Percentiles rank a stretch among this genome's conserved stretches.
Evolutionary conservation across 768 basidiomycete species (phyloP).

Genomic region (Mrakia frigida): DNA sequence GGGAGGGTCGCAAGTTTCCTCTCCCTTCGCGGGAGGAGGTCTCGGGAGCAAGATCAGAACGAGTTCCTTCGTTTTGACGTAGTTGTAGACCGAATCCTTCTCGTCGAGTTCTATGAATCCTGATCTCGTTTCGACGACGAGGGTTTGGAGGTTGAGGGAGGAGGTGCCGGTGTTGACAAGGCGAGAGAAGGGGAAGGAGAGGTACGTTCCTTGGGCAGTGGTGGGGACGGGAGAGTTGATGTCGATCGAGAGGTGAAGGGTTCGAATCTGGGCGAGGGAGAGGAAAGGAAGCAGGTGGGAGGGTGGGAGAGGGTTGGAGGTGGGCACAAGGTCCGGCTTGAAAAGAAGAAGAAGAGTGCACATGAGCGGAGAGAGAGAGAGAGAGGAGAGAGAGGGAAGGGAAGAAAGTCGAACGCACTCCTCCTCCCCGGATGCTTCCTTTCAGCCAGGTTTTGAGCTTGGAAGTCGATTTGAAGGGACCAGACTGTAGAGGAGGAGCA

Average conservation of each 20-base stretch:
- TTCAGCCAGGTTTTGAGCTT: background rate
- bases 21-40: background rate
- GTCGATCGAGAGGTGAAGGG: background rate
- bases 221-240: background rate
- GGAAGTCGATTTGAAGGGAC: background rate
- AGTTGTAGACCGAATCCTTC: background rate
- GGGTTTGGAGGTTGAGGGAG: slow-evolving; percentile 3
- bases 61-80: background rate
- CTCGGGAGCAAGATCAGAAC: background rate
- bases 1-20: background rate
- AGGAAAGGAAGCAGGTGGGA: background rate
- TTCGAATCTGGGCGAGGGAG: background rate
- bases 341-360: background rate
- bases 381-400: background rate
- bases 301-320: background rate
- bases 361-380: background rate
- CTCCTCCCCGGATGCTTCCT: background rate
- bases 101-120: background rate
- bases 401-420: background rate
- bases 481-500: background rate
- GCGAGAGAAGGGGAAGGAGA: background rate
- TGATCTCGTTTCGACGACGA: background rate
- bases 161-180: slow-evolving; percentile 1
- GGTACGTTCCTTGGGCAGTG: background rate
- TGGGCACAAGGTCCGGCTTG: background rate